Evolutionary conservation across 2,329 filamentous ascomycete genomes (phyloP), one percentile per base, ranked within the genome.

Genomic region (Ophiostoma ulmi): DNA sequence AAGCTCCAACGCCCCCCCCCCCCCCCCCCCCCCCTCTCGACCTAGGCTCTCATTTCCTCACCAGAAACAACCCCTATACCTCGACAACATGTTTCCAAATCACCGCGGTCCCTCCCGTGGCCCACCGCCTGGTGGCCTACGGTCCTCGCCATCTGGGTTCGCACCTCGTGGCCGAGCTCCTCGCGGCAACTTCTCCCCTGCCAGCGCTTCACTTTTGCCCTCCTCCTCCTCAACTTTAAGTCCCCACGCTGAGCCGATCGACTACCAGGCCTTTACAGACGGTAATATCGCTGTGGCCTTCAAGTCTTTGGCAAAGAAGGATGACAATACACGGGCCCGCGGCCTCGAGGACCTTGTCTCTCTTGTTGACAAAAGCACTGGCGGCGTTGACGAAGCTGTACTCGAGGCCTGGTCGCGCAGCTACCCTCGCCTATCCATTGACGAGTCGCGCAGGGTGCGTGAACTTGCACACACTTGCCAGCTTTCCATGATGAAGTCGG

Each of bases 251-350:
- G 93, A 97, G 13, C 38, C 65, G 76, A 92, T 93, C 11, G 91
- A 92, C 67, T 91, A 97, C 76, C 87, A 97, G 75, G 88, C 89
- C 44, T 82, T 99, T 72, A 90, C 89, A 64, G 90, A 97, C 75
- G 86, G 93, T 8, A 91, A 95, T 76, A 84, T 94, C 52, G 88
- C 94, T 52, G 93, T 98, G 17, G 88, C 90, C n/a, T 92, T 97
- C 81, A 97, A 97, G 80, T 97, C 96, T 75, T 81, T 97, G 3
- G 85, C 90, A 68, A 99, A 98, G 81, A 97, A 95, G 80, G 94
- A 97, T 81, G 90, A 90, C 76, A 97, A 89, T 13, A 99, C 95
- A 52, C 97, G 97, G 78, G 86, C 90, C 8, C 97, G 94, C 79
- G 94, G 92, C 0, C 82, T 99, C 38, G 94, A 98, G 75, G 94